These are phyloP conservation scores for Boletus vinaceobasis DNA, from an alignment of 768 basidiomycete species.

Conservation along the genomic window DNA sequence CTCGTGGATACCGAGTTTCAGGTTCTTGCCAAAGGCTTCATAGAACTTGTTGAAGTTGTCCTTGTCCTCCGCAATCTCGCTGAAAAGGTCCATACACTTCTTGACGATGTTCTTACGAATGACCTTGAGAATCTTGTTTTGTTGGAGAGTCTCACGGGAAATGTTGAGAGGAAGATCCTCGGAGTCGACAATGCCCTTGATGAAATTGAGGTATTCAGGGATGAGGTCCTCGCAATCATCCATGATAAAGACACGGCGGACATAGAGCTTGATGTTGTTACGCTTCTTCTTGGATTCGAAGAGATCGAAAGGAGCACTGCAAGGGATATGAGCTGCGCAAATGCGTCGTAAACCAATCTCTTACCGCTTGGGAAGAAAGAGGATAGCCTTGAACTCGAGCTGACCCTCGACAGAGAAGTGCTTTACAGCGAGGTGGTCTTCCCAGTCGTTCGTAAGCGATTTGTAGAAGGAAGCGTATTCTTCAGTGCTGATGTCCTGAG, in stretches of 20 bases:
- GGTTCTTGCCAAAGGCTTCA: slow-evolving; percentile 97
- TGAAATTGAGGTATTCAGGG: slow-evolving; percentile 99
- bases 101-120: slow-evolving; percentile 99
- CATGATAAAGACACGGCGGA: slow-evolving; percentile 99
- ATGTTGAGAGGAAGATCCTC: slow-evolving; percentile 99
- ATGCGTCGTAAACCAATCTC: slow-evolving; percentile 19
- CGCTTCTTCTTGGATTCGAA: slow-evolving; percentile 99
- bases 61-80: slow-evolving; percentile 99
- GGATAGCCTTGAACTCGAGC: slow-evolving; percentile 99
- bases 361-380: slow-evolving; percentile 94
- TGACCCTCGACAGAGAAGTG: slow-evolving; percentile 99
- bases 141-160: slow-evolving; percentile 98
- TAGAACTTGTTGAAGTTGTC: slow-evolving; percentile 98
- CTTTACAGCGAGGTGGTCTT: slow-evolving; percentile 98
- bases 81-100: slow-evolving; percentile 93
- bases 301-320: slow-evolving; percentile 95
- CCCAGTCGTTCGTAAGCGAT: slow-evolving; percentile 99
- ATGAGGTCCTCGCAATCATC: slow-evolving; percentile 99
- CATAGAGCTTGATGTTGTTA: slow-evolving; percentile 99
- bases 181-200: slow-evolving; percentile 99
- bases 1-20: slow-evolving; percentile 99
- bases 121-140: slow-evolving; percentile 99
- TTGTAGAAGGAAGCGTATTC: slow-evolving; percentile 99
- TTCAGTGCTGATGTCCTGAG: slow-evolving; percentile 85
- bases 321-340: slow-evolving; percentile 1